These are phyloP conservation scores for Astragalus membranaceus DNA, from an alignment of 306 rosid species.

Conservation along the genomic window DNA sequence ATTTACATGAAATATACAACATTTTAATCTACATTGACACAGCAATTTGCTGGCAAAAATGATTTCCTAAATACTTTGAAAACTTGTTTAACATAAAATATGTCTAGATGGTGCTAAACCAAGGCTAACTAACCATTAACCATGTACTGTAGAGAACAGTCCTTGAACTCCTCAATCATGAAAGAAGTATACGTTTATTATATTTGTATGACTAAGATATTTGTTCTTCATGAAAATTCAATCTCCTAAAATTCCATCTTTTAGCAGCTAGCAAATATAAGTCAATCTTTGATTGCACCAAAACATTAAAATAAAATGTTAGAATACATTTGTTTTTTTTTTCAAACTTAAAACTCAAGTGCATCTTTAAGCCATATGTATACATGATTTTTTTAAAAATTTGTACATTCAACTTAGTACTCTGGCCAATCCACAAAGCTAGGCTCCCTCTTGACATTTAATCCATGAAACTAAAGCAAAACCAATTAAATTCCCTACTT, in stretches of 20 bases:
- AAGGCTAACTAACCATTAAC: background rate
- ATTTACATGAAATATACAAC: background rate
- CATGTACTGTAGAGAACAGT: background rate
- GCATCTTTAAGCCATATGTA: background rate
- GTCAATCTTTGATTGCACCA: background rate
- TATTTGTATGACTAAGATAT: background rate
- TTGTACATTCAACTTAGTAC: background rate
- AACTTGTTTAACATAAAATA: constrained; percentile 9
- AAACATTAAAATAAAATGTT: background rate
- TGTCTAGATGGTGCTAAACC: background rate
- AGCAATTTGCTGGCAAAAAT: background rate
- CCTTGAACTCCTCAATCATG: background rate
- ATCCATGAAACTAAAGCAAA: too few species aligned
- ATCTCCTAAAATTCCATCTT: background rate
- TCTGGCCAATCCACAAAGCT: background rate
- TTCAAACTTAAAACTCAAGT: background rate
- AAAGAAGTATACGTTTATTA: background rate
- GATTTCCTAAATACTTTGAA: background rate
- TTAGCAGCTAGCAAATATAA: background rate
- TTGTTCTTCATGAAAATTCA: background rate
- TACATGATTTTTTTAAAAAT: background rate
- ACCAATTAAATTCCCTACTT: too few species aligned
- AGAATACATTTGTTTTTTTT: background rate
- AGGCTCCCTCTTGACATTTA: too few species aligned
- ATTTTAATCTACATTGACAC: background rate